Evolutionary conservation across 176 grass and related monocot genomes (phyloP).

Genomic region (Cymbopogon citratus): DNA sequence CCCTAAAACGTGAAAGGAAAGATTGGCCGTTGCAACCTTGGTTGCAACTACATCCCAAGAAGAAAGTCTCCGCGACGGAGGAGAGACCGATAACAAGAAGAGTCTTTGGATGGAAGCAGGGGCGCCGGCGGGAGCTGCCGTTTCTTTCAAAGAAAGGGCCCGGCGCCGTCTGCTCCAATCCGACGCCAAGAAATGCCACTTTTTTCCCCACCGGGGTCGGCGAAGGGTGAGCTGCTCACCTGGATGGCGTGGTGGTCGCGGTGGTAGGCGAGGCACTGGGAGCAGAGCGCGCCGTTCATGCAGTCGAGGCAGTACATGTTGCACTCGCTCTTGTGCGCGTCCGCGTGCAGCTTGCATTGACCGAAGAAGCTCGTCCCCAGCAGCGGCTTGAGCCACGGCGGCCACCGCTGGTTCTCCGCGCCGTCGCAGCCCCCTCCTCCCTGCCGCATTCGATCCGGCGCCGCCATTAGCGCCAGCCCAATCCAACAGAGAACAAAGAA

Average conservation of each 20-base stretch:
- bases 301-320: conserved; percentile 99
- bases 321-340: conserved; percentile 98
- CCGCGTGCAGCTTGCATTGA: conserved; percentile 87
- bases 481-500: not conserved
- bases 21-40: conserved; percentile 23
- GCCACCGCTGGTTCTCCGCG: conserved; percentile 68
- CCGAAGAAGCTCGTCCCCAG: conserved; percentile 84
- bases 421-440: conserved; percentile 29
- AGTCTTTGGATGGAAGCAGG: conserved; percentile 3
- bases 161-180: not conserved
- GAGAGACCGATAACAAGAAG: not conserved
- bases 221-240: conserved; percentile 35
- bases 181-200: not conserved
- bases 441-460: conserved; percentile 37
- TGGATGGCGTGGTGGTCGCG: conserved; percentile 81
- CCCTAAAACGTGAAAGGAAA: conserved; percentile 21
- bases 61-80: not conserved
- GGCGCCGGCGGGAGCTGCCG: conserved; percentile 7
- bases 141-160: conserved; percentile 18
- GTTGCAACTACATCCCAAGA: not conserved
- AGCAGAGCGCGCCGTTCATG: conserved; percentile 87
- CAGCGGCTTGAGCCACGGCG: conserved; percentile 90
- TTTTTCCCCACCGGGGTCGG: not conserved
- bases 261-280: conserved; percentile 81
- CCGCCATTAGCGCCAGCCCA: not conserved